Evolutionary conservation across 495 filamentous ascomycete genomes (phyloP), one percentile per base, ranked within the genome.

Genomic region (Trichoderma orchidacearum): DNA sequence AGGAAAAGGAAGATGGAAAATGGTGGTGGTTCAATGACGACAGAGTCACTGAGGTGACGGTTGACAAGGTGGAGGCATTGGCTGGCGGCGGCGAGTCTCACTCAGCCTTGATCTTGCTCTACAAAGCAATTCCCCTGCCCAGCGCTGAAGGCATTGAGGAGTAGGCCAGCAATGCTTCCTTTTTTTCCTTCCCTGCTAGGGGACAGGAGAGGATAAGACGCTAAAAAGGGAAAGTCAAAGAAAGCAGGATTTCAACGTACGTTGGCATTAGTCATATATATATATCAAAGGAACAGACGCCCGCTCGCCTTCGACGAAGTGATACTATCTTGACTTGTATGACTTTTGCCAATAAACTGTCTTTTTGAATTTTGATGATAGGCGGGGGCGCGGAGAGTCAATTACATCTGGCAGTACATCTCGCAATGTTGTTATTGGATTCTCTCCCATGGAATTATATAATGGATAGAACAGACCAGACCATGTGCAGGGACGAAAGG

Each of bases 1-100:
- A 82, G 61, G 81, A 80, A 56, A 82, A 84, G 60, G 85, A 91
- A 56, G 90, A 95, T 60, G 90, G 84, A 56, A 96, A 92, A 61
- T 98, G 93, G 93, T 98, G 93, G 90, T 97, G 93, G 90, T 98
- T 98, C 78, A 96, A 98, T 66, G 93, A 98, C 63, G 94, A 98
- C 64, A 95, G 92, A 69, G 94, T 98, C 11, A 81, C 86, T 35
- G 94, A 97, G 71, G 93, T 98, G 28, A 85, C 91, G 3, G 71
- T 80, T 8, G 90, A 96, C 62, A 95, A 93, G 74, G 94, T 98
- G 61, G 85, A 92, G 64, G 83, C 85, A 5, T 77, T 98, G 59
- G 79, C 89, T 54, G 93, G 93, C 59, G 93, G 93, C 65, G 93
- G 93, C 83, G 93, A 98, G 72, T 89, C 86, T 45, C 93, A 98